phyloP scores from a whole-genome alignment of 2,329 filamentous ascomycete genomes.

The Venturia nashicola region DNA sequence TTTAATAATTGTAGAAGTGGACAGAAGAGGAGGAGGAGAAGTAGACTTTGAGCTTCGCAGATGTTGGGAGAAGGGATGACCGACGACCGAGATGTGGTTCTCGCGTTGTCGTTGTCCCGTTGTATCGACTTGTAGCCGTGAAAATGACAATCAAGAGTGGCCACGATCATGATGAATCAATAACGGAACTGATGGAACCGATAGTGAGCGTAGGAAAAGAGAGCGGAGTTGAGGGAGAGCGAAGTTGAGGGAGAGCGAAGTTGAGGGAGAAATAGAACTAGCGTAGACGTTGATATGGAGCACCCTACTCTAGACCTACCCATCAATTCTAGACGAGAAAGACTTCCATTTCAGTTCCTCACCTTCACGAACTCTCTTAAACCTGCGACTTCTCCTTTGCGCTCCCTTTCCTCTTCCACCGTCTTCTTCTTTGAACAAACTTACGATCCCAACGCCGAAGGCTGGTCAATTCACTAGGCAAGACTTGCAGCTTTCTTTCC shows the following conservation, averaged over 20 bases:
- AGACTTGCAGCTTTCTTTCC: slow-evolving; percentile 18
- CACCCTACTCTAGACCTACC: not conserved
- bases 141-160: not conserved
- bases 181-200: not conserved
- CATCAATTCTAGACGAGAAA: not conserved
- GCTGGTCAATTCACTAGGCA: too few relatives aligned
- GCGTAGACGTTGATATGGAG: not conserved
- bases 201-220: not conserved
- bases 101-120: not conserved
- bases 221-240: too few relatives aligned
- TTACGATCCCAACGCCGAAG: not conserved
- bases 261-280: not conserved
- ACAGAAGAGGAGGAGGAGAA: not conserved
- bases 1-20: not conserved
- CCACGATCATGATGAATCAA: not conserved
- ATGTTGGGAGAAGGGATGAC: not conserved
- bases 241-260: not conserved
- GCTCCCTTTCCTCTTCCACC: too few relatives aligned
- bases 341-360: too few relatives aligned
- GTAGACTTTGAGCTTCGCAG: not conserved
- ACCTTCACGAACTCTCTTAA: too few relatives aligned
- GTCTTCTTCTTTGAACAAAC: not conserved
- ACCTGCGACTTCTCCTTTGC: too few relatives aligned
- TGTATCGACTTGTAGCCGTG: too few relatives aligned
- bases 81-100: not conserved